These are phyloP conservation scores for Prunus yedoensis DNA, from an alignment of 331 rosid genomes.

Conservation along the genomic window DNA sequence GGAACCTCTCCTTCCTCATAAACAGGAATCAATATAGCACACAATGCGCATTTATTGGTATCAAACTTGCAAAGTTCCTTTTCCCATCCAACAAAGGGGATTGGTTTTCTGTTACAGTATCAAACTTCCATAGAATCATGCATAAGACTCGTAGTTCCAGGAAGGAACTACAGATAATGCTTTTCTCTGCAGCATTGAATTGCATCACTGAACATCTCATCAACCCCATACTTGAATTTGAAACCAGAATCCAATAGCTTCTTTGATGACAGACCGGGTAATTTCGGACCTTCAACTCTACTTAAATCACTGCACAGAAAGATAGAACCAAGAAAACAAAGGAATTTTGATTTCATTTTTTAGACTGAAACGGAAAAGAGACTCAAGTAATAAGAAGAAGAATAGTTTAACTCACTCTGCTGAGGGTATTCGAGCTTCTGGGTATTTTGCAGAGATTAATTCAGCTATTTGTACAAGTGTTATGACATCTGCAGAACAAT, in stretches of 20 bases:
- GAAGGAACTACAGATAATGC: constrained; percentile 37
- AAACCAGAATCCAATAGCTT: constrained; percentile 66
- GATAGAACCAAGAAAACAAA: background rate
- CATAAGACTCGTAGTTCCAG: background rate
- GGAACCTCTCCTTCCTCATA: too few relatives aligned
- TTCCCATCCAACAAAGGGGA: too few relatives aligned
- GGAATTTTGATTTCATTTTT: background rate
- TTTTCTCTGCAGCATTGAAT: constrained; percentile 58
- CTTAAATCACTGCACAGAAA: constrained; percentile 31
- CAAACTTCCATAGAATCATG: background rate
- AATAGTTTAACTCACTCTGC: constrained; percentile 39
- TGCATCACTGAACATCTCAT: constrained; percentile 50
- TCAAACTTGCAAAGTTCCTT: too few relatives aligned
- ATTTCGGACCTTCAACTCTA: constrained; percentile 7
- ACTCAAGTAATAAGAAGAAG: background rate
- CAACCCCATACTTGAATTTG: constrained; percentile 42
- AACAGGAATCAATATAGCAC: too few relatives aligned
- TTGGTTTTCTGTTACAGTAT: background rate
- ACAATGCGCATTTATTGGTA: too few relatives aligned
- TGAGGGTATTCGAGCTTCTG: constrained; percentile 41
- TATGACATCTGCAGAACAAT: constrained; percentile 22
- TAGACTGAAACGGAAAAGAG: background rate
- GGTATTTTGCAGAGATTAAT: constrained; percentile 36
- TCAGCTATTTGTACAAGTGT: constrained; percentile 11
- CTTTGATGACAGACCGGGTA: constrained; percentile 44